Evolutionary conservation across 257 asterid genomes (phyloP), one percentile per base, ranked within the genome.

Genomic region (Penstemon barbatus): DNA sequence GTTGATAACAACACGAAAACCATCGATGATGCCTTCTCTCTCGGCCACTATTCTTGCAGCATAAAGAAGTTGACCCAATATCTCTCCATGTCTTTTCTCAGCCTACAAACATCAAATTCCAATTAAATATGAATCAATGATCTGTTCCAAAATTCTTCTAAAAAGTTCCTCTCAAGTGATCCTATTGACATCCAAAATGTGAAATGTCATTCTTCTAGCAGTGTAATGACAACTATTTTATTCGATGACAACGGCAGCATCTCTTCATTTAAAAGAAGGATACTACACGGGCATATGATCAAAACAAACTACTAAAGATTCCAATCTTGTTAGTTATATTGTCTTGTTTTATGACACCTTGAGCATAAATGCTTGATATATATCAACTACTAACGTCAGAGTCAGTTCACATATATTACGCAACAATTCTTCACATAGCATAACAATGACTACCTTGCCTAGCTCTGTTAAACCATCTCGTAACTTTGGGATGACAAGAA

Each of bases 31-130:
- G 78, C 95, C 95, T 79, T 93, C 97, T 80, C 81, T 93, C 75
- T 90, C 99, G 0, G 97, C 99, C 58, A 93, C 97, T 76, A 90
- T 66, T 77, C 82, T 90, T 66, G 96, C 92, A 66, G 88, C 97
- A 79, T 90, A 81, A 50, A 93, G 95, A 65, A 93, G 99, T 76
- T 77, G 84, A 45, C 99, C 99, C 83, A 93, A 70, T 80, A 93
- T 77, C 74, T 83, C 96, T 74, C 69, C 90, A 61, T 93, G 97
- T 64, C 86, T 85, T 61, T 81, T 71, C 70, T 88, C 96, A 66
- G 96, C 99, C 99, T 90, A 83, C 68, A 63, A 74, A 71, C 66
- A 69, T 61, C 46, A 61, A 57, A 49, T 18, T 57, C 66, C 55
- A 42, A 70, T 71, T 52, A 6, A 11, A 75, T 66, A 50, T 45